Evolutionary conservation across 768 basidiomycete species (phyloP), one percentile per base, ranked within the genome.

Genomic region (Mycena belliarum): DNA sequence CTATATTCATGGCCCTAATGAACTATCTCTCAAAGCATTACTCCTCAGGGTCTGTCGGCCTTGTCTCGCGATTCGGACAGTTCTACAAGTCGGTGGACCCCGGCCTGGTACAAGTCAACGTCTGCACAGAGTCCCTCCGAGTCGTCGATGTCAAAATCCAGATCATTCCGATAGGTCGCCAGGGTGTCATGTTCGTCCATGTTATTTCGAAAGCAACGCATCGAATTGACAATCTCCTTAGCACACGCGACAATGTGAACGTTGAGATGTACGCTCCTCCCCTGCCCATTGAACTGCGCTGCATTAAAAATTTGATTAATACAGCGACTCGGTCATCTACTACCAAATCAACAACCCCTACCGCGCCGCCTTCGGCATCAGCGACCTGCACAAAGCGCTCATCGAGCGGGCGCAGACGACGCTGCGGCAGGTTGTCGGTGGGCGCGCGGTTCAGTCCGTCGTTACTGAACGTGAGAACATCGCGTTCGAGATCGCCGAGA

Each of bases 381-480:
- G 78, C 54, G 93, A 98, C 71, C 84, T 99, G 25, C 91, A 89
- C 50, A 84, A 88, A 63, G 93, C 92, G 0, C 85, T 93, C 60
- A 75, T 86, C 46, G 92, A 93, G 72, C 87, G 92, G 63, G 87
- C 91, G 0, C 91, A 97, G 76, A 98, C 96, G 3, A 99, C 96
- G 16, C 81, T 98, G 21, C 87, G 96, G n/a, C 94, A 98, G 68
- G 95, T 98, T 70, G 94, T 97, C 32, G 96, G 96, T 62, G 92
- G 93, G 4, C 89, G 93, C 23, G 87, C 90, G 1, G 91, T 98
- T n/a, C 96, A 98, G 73, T 87, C 85, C 66, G 91, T 98, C 56
- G 93, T 98, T 60, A 96, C 95, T 4, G 96, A 98, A 75, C 92
- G 96, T 60, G 96, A 98, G 67, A 94, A 90, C 40, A 94, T 97